Evolutionary conservation across 2,329 filamentous ascomycete species (phyloP), one percentile per base, ranked within the genome.

Genomic region (Fusarium redolens): DNA sequence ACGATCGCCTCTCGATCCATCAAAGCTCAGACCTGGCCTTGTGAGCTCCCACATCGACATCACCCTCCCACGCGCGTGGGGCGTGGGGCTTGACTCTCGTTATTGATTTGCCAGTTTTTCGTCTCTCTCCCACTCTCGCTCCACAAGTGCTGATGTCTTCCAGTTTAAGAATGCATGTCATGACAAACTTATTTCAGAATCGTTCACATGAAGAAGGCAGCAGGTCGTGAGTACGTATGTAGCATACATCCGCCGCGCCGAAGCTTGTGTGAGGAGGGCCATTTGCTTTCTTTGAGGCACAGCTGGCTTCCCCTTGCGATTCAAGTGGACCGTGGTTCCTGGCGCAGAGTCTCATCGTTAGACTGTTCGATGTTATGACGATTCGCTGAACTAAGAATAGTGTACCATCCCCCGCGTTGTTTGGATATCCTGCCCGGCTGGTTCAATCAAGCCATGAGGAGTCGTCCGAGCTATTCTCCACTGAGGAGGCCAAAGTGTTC

Each of bases 101-200:
- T 65, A 54, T 71, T 77, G 75, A 77, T 78, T 78, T 77, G 75
- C 74, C 67, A 74, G 58, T 38, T 67, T 17, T 57, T 63, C 66
- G n/a, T 25, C 58, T 47, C 47, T 74, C 76, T 78, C 76, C 76
- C 76, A 77, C 76, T 74, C 72, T 77, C 75, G 63, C 71, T 78
- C 76, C 76, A 76, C 76, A 75, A 70, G 65, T 61, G 74, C 75
- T 78, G 75, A 78, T 78, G 74, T 54, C 63, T 61, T 50, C 52
- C 64, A 73, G 61, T 66, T 68, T 68, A 47, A 60, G 58, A 69
- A 62, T 74, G 68, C 71, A 77, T 66, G 33, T 38, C 76, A 78
- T 78, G 76, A 78, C 76, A 78, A 78, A 78, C 76, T 68, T 68
- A 75, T 75, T 78, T 75, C 66, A 67, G 70, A 78, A 74, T 65